These are phyloP conservation scores for Pichia kluyveri DNA, from an alignment of 805 yeast genomes.

Conservation along the genomic window DNA sequence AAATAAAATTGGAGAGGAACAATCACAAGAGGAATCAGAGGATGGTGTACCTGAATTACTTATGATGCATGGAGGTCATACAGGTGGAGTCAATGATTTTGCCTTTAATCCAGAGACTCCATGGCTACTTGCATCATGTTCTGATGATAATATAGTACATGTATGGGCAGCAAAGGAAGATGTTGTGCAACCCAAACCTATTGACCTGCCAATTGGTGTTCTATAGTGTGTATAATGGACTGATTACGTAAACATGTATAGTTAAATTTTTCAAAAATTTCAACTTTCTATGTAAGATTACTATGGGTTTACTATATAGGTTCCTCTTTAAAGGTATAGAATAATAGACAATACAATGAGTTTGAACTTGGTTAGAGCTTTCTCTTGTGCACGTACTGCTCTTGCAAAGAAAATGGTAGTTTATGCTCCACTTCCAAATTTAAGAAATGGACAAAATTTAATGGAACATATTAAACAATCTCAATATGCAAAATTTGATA, in stretches of 20 bases:
- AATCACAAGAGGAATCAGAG: constrained; percentile 77
- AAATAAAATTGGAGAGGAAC: constrained; percentile 73
- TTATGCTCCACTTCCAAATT: constrained; percentile 41
- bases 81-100: constrained; percentile 66
- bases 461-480: constrained; percentile 40
- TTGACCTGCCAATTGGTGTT: background rate
- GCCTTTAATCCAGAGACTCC: constrained; percentile 62
- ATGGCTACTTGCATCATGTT: constrained; percentile 66
- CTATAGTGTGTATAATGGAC: too few relatives aligned
- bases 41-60: constrained; percentile 85
- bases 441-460: constrained; percentile 37
- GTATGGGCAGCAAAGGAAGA: constrained; percentile 38
- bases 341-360: too few relatives aligned
- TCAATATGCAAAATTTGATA: constrained; percentile 55
- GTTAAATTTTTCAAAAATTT: too few relatives aligned
- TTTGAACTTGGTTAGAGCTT: constrained; percentile 2
- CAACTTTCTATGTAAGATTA: too few relatives aligned
- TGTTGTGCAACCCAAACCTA: background rate
- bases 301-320: too few relatives aligned
- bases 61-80: constrained; percentile 92
- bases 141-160: constrained; percentile 54
- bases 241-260: too few relatives aligned
- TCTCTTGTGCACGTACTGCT: constrained; percentile 1
- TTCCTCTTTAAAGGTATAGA: too few relatives aligned
- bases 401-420: constrained; percentile 24